Evolutionary conservation across 2,329 filamentous ascomycete species (phyloP).

Genomic region (Colletotrichum chlorophyti): DNA sequence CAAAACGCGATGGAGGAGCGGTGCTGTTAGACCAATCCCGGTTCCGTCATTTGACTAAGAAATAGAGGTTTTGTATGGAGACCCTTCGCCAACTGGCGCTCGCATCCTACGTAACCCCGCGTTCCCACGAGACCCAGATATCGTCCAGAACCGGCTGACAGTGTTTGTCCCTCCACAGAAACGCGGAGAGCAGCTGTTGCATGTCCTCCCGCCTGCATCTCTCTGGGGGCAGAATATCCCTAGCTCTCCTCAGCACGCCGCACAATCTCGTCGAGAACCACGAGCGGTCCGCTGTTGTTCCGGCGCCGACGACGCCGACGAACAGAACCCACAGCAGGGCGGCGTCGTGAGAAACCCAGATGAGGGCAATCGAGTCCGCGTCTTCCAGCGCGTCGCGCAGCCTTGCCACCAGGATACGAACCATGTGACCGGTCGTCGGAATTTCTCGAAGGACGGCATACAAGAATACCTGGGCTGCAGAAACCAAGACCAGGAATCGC

Average conservation of each 20-base stretch:
- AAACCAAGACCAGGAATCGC: slow-evolving; percentile 15
- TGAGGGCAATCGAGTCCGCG: slow-evolving; percentile 14
- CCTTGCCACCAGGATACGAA: slow-evolving; percentile 16
- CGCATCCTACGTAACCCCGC: slow-evolving; percentile 2
- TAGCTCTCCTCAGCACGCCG: slow-evolving; percentile 6
- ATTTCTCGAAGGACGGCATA: slow-evolving; percentile 26
- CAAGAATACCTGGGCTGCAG: slow-evolving; percentile 28
- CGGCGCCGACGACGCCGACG: slow-evolving; percentile 25
- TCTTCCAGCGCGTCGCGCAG: slow-evolving; percentile 22
- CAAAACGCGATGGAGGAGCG: neutral
- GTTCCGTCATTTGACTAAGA: neutral
- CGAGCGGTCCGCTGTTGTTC: neutral
- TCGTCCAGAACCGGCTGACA: slow-evolving; percentile 23
- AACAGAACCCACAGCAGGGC: slow-evolving; percentile 29
- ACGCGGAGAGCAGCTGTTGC: slow-evolving; percentile 9
- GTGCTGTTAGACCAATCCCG: neutral
- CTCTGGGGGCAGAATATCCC: slow-evolving; percentile 8
- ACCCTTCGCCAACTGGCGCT: too few relatives aligned
- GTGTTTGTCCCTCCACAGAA: slow-evolving; percentile 39
- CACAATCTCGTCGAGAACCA: slow-evolving; percentile 10
- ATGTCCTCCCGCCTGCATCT: slow-evolving; percentile 5
- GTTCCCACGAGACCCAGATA: slow-evolving; percentile 5
- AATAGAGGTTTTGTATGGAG: too few relatives aligned
- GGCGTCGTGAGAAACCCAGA: slow-evolving; percentile 11
- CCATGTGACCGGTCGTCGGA: slow-evolving; percentile 26